Conservation (phyloP, 73 alveolate species). For the Paramecium sonneborni region DNA sequence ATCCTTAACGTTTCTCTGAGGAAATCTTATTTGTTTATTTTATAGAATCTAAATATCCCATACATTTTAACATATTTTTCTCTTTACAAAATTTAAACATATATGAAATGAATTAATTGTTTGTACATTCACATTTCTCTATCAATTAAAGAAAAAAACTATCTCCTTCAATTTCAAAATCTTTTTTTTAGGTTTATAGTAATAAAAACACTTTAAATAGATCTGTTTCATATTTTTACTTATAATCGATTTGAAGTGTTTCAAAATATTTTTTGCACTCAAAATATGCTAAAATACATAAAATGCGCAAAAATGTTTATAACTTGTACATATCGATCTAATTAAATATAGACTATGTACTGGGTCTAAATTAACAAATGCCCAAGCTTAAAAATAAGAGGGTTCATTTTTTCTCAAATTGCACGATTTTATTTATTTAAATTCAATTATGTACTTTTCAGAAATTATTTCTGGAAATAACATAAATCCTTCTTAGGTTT, state of each 20-base stretch:
- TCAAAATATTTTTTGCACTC: constrained; percentile 44
- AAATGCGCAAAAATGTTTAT: constrained; percentile 18
- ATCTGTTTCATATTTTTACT: not conserved
- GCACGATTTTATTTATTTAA: not conserved
- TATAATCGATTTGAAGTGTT: not conserved
- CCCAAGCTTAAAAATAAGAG: not conserved
- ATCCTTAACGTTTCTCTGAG: not conserved
- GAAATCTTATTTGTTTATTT: not conserved
- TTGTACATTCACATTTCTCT: not conserved
- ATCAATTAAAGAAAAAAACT: not conserved
- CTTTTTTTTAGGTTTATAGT: not conserved
- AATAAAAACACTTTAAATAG: not conserved
- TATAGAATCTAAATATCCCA: not conserved
- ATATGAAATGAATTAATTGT: not conserved
- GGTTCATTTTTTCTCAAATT: not conserved
- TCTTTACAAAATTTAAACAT: not conserved
- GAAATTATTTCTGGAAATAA: not conserved
- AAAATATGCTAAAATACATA: not conserved
- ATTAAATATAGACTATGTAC: not conserved
- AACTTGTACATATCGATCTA: constrained; percentile 10
- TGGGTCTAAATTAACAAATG: not conserved
- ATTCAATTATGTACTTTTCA: constrained; percentile 19
- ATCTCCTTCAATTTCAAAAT: not conserved
- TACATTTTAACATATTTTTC: not conserved
- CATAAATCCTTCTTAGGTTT: constrained; percentile 4